Evolutionary conservation across 352 stramenopile species (phyloP).

Genomic region (Pythium insidiosum): DNA sequence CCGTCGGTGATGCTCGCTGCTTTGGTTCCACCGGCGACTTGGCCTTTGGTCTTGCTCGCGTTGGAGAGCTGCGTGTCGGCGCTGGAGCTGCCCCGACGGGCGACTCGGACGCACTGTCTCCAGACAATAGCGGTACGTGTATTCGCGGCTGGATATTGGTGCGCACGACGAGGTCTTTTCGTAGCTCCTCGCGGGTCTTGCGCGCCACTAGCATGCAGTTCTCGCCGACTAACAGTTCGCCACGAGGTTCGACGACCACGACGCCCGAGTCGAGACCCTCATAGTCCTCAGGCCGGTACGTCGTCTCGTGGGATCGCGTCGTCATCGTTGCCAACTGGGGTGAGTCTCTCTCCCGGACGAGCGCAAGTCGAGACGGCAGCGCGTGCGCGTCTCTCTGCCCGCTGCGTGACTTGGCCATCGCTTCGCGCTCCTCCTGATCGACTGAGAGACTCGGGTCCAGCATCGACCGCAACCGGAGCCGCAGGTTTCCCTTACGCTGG

Average conservation of each 20-base stretch:
- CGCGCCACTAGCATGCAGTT: conserved; percentile 42
- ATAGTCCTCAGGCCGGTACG: conserved; percentile 50
- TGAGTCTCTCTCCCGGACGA: neutral
- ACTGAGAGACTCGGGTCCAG: conserved; percentile 38
- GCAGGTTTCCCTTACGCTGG: conserved; percentile 26
- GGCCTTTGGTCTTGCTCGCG: too few relatives aligned
- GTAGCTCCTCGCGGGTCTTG: conserved; percentile 30
- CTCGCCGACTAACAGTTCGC: conserved; percentile 39
- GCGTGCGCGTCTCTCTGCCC: too few relatives aligned
- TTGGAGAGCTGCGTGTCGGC: too few relatives aligned
- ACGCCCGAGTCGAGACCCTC: conserved; percentile 35
- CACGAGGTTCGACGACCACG: conserved; percentile 24
- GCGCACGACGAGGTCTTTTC: conserved; percentile 25
- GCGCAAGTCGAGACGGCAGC: too few relatives aligned
- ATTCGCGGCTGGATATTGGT: conserved; percentile 31
- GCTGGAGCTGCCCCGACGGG: too few relatives aligned
- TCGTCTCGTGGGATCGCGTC: conserved; percentile 14
- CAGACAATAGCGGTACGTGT: too few relatives aligned
- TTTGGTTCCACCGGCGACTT: too few relatives aligned
- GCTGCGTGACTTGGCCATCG: conserved; percentile 3
- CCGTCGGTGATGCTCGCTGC: too few relatives aligned
- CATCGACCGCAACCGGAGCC: conserved; percentile 40
- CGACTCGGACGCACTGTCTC: too few relatives aligned
- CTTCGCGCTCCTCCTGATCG: conserved; percentile 27
- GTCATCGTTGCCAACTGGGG: neutral